Conservation (phyloP, 495 filamentous ascomycete species). For the Aspergillus leporis region DNA sequence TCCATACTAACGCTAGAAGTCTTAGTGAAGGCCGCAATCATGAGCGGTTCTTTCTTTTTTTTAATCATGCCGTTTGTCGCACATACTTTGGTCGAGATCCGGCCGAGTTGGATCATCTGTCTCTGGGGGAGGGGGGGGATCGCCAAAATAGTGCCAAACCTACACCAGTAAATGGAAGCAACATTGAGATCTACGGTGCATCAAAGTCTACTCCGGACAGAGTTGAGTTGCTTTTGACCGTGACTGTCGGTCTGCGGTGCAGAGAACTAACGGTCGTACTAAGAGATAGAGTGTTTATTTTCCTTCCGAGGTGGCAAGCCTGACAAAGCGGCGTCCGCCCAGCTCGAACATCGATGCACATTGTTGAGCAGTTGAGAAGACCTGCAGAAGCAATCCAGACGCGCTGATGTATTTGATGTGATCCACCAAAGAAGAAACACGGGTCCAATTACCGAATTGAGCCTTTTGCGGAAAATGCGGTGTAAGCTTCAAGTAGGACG, state of each 20-base stretch:
- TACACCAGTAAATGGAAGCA: slow-evolving; percentile 11
- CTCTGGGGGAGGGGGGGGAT: slow-evolving; percentile 12
- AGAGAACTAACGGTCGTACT: not conserved
- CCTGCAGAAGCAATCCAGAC: slow-evolving; percentile 21
- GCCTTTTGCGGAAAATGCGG: slow-evolving; percentile 21
- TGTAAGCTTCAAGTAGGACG: slow-evolving; percentile 11
- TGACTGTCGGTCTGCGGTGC: not conserved
- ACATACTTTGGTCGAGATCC: not conserved
- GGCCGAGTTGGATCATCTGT: not conserved
- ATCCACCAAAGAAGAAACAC: slow-evolving; percentile 3
- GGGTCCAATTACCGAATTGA: slow-evolving; percentile 12
- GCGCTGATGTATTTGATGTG: slow-evolving; percentile 6
- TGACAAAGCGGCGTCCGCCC: slow-evolving; percentile 9
- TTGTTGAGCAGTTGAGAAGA: slow-evolving; percentile 11
- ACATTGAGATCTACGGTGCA: slow-evolving; percentile 4
- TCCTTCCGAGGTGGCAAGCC: not conserved
- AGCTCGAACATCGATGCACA: slow-evolving; percentile 16
- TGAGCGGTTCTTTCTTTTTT: not conserved
- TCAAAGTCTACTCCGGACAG: not conserved
- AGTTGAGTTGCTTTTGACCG: not conserved
- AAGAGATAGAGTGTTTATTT: not conserved
- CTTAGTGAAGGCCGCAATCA: not conserved
- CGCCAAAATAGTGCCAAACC: slow-evolving; percentile 14
- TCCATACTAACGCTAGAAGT: not conserved
- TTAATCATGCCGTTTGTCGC: not conserved